These are phyloP conservation scores for Zygosaccharomyces pseudobailii DNA, from an alignment of 1,139 yeast genomes.

Conservation along the genomic window DNA sequence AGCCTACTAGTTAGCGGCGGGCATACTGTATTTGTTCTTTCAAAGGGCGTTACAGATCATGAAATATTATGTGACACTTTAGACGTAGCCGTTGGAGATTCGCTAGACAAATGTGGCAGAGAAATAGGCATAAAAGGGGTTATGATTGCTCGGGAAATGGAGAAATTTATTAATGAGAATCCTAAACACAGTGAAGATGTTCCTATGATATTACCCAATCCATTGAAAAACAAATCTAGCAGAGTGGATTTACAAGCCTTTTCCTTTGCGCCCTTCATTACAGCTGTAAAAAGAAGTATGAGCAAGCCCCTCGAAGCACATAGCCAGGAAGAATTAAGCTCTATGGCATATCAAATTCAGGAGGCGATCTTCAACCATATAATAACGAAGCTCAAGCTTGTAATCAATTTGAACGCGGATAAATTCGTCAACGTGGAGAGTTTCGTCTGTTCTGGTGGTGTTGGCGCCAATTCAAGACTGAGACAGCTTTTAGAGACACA, in stretches of 20 bases:
- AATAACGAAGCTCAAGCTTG: constrained; percentile 54
- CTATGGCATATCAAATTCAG: constrained; percentile 62
- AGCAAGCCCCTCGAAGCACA: constrained; percentile 18
- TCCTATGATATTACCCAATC: constrained; percentile 42
- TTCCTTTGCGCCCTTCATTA: constrained; percentile 76
- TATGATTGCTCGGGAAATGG: constrained; percentile 83
- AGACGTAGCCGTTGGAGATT: constrained; percentile 93
- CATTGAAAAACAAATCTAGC: constrained; percentile 47
- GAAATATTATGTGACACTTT: constrained; percentile 67
- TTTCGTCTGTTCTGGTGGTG: constrained; percentile 90
- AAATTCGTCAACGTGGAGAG: constrained; percentile 44
- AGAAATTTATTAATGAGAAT: constrained; percentile 45
- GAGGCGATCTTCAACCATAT: constrained; percentile 67
- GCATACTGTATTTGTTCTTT: constrained; percentile 81
- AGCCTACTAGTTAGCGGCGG: constrained; percentile 90
- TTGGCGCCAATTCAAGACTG: constrained; percentile 67
- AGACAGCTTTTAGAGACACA: constrained; percentile 46
- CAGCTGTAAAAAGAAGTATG: constrained; percentile 44
- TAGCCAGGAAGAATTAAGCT: constrained; percentile 26
- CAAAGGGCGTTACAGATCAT: constrained; percentile 58
- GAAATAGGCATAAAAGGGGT: constrained; percentile 74
- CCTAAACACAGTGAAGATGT: constrained; percentile 24
- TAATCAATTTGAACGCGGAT: constrained; percentile 42
- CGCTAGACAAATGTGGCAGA: constrained; percentile 88
- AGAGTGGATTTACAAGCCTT: constrained; percentile 47